Evolutionary conservation across 345 rosid genomes (phyloP).

Genomic region (Passiflora organensis): DNA sequence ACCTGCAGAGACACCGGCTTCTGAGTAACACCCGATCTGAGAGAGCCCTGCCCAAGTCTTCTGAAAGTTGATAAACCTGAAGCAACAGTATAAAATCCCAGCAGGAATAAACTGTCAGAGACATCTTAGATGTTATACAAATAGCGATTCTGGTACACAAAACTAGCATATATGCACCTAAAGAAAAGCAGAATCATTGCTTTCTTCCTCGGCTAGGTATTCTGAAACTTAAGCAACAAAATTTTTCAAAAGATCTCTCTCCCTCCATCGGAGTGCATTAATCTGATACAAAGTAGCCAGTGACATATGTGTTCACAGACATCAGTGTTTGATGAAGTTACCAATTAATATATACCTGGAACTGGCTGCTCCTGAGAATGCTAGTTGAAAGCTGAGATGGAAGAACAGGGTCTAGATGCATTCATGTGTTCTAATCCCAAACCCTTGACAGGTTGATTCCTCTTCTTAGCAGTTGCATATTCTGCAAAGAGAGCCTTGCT

Average conservation of each 20-base stretch:
- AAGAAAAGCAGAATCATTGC: conserved; percentile 52
- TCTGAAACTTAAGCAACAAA: conserved; percentile 58
- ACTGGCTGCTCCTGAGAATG: conserved; percentile 59
- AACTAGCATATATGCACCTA: conserved; percentile 31
- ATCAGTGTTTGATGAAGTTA: conserved; percentile 1
- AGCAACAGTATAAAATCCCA: not conserved
- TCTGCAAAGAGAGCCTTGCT: conserved; percentile 89
- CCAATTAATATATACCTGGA: conserved; percentile 49
- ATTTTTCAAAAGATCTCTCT: conserved; percentile 70
- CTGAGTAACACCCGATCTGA: conserved; percentile 68
- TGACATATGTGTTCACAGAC: not conserved
- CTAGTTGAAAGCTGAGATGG: conserved; percentile 64
- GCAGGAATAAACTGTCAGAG: too few relatives aligned
- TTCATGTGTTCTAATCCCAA: conserved; percentile 90
- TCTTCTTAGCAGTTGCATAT: conserved; percentile 57
- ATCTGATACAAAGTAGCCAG: conserved; percentile 34
- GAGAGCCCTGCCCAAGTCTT: conserved; percentile 86
- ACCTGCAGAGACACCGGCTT: conserved; percentile 42
- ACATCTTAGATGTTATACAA: too few relatives aligned
- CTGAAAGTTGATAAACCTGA: conserved; percentile 83
- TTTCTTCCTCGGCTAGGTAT: conserved; percentile 59
- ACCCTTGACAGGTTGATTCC: conserved; percentile 56
- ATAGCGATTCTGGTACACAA: conserved; percentile 1
- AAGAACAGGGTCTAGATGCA: conserved; percentile 48
- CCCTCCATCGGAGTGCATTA: conserved; percentile 64